Evolutionary conservation across 768 basidiomycete genomes (phyloP).

Genomic region (Fistulinella prunicolor): DNA sequence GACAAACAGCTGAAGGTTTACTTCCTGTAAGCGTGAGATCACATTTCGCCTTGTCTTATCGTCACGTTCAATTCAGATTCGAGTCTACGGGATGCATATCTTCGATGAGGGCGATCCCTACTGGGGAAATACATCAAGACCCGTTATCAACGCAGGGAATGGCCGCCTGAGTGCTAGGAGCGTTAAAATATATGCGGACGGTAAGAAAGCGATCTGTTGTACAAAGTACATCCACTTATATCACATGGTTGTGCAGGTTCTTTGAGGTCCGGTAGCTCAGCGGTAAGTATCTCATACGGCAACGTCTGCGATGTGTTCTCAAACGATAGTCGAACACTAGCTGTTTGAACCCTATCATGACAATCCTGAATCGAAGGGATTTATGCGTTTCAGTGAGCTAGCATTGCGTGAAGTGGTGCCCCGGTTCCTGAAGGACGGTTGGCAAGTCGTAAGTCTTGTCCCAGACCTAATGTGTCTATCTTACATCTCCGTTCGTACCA

Average conservation of each 20-base stretch:
- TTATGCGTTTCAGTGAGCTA: conserved; percentile 68
- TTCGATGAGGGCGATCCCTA: conserved; percentile 66
- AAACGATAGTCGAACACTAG: conserved; percentile 37
- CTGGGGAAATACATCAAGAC: conserved; percentile 65
- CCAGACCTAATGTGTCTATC: not conserved
- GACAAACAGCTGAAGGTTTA: conserved; percentile 55
- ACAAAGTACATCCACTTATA: not conserved
- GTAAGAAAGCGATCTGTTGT: conserved; percentile 11
- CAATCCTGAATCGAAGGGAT: conserved; percentile 69
- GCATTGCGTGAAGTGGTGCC: conserved; percentile 62
- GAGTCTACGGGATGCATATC: conserved; percentile 80
- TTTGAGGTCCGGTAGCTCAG: conserved; percentile 85
- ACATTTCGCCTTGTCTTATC: conserved; percentile 5
- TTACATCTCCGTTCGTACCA: not conserved
- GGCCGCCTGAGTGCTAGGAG: conserved; percentile 68
- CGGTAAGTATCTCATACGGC: conserved; percentile 45
- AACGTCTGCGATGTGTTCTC: not conserved
- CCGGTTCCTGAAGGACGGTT: conserved; percentile 72
- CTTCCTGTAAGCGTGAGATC: conserved; percentile 50
- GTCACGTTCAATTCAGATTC: conserved; percentile 45
- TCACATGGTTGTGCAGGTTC: conserved; percentile 55
- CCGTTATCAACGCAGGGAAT: conserved; percentile 55
- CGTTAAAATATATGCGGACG: conserved; percentile 75
- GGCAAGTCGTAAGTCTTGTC: conserved; percentile 78
- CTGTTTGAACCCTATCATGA: conserved; percentile 82